These are phyloP conservation scores for Penicillium desertorum DNA, from an alignment of 495 filamentous ascomycete species.

Conservation along the genomic window DNA sequence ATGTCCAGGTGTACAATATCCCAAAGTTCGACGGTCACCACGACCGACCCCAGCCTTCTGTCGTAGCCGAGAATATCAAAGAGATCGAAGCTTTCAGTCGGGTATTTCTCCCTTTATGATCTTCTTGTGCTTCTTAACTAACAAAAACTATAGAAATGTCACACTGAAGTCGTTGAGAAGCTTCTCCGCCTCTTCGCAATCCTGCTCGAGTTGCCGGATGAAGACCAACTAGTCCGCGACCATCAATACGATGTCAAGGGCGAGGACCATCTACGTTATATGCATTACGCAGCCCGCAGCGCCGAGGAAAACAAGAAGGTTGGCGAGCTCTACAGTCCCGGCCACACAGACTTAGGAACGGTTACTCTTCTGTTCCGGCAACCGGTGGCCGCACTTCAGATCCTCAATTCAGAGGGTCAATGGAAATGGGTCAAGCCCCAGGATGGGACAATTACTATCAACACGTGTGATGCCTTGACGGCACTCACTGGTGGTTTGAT, in stretches of 20 bases:
- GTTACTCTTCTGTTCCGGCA: conserved; percentile 48
- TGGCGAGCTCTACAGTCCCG: conserved; percentile 33
- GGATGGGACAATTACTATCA: conserved; percentile 53
- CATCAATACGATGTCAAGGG: conserved; percentile 49
- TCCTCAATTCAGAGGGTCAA: conserved; percentile 34
- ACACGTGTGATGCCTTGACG: conserved; percentile 51
- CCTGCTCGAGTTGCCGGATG: conserved; percentile 50
- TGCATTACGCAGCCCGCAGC: conserved; percentile 49
- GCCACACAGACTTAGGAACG: conserved; percentile 43
- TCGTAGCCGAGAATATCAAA: conserved; percentile 32
- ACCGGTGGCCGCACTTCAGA: conserved; percentile 52
- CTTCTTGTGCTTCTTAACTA: not conserved
- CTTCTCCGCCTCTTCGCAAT: conserved; percentile 54
- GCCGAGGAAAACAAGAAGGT: conserved; percentile 43
- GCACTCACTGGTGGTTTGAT: conserved; percentile 49
- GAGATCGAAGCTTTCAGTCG: conserved; percentile 47
- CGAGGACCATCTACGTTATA: conserved; percentile 54
- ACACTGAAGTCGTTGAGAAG: conserved; percentile 49
- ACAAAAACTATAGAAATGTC: conserved; percentile 42
- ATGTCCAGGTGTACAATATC: conserved; percentile 53
- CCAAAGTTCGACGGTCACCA: conserved; percentile 51
- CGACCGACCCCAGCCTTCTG: conserved; percentile 37
- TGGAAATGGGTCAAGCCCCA: conserved; percentile 48
- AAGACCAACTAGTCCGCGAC: conserved; percentile 48
- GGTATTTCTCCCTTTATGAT: conserved; percentile 16